Evolutionary conservation across 73 alveolate species (phyloP).

Genomic region (Symbiodinium natans): DNA sequence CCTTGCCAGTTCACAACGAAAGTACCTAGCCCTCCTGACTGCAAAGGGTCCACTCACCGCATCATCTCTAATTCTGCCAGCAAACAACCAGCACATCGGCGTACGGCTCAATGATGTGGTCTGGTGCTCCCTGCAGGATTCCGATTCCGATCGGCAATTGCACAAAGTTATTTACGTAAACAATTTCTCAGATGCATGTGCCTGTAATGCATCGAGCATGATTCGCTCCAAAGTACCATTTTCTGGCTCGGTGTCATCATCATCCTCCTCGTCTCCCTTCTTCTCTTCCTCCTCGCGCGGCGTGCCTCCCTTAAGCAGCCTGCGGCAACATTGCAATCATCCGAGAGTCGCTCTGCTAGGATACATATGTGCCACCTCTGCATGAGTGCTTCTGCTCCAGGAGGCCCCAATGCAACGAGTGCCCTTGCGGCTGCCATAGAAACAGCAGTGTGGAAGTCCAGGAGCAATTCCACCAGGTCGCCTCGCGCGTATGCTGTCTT

Average conservation of each 20-base stretch:
- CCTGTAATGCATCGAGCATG: constrained; percentile 87
- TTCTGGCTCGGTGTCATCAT: constrained; percentile 16
- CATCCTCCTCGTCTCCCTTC: constrained; percentile 5
- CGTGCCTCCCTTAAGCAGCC: not conserved
- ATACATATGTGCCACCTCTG: too few relatives aligned
- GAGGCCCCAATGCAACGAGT: constrained; percentile 26
- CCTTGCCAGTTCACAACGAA: not conserved
- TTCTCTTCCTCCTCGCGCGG: not conserved
- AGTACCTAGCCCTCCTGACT: too few relatives aligned
- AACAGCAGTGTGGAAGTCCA: constrained; percentile 52
- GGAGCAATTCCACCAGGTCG: not conserved
- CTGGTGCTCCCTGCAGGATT: constrained; percentile 36
- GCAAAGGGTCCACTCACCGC: too few relatives aligned
- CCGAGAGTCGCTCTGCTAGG: too few relatives aligned
- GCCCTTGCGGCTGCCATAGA: constrained; percentile 40
- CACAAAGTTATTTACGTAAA: not conserved
- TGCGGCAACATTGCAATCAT: too few relatives aligned
- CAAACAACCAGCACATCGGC: constrained; percentile 55
- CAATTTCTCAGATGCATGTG: not conserved
- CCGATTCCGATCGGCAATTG: not conserved
- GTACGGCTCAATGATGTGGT: constrained; percentile 58
- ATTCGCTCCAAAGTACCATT: constrained; percentile 35
- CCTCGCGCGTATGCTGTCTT: constrained; percentile 30
- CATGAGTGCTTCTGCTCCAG: constrained; percentile 38
- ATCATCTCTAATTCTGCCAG: too few relatives aligned